phyloP scores from a whole-genome alignment of 163 green algal species.

The Picocystis sp. region DNA sequence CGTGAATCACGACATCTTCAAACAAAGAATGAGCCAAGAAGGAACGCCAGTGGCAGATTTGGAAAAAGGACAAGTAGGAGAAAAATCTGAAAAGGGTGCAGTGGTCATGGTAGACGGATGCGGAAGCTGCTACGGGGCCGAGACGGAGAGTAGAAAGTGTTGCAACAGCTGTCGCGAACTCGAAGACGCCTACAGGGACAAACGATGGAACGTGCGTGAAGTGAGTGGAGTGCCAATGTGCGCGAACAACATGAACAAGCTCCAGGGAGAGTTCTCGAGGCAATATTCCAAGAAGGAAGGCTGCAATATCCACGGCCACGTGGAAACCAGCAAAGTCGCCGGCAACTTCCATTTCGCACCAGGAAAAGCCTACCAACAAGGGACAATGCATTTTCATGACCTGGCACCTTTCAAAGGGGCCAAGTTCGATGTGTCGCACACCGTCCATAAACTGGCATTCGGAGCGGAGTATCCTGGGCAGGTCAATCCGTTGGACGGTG shows the following conservation, averaged over 20 bases:
- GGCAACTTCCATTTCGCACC: conserved; percentile 41
- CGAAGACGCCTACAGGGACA: conserved; percentile 61
- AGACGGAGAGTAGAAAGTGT: conserved; percentile 46
- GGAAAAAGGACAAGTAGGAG: conserved; percentile 16
- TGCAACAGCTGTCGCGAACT: conserved; percentile 92
- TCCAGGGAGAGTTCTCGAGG: too few relatives aligned
- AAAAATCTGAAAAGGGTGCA: conserved; percentile 17
- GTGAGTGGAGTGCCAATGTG: conserved; percentile 1
- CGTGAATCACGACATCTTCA: conserved; percentile 73
- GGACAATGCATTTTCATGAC: conserved; percentile 85
- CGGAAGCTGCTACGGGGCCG: conserved; percentile 84
- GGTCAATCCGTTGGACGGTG: conserved; percentile 74
- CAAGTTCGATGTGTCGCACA: conserved; percentile 77
- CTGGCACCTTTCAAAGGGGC: conserved; percentile 59
- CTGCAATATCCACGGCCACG: conserved; percentile 77
- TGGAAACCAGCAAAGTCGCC: conserved; percentile 72
- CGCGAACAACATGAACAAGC: too few relatives aligned
- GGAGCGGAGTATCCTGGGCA: conserved; percentile 52
- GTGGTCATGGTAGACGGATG: conserved; percentile 27
- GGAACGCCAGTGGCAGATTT: conserved; percentile 32
- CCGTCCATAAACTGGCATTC: conserved; percentile 74
- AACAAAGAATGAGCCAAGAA: conserved; percentile 40
- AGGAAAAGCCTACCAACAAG: conserved; percentile 68
- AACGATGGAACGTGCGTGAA: conserved; percentile 50
- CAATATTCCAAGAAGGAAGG: conserved; percentile 72